Conservation (phyloP, 371 early-diverging fungal species). For the Entomophthora muscae region DNA sequence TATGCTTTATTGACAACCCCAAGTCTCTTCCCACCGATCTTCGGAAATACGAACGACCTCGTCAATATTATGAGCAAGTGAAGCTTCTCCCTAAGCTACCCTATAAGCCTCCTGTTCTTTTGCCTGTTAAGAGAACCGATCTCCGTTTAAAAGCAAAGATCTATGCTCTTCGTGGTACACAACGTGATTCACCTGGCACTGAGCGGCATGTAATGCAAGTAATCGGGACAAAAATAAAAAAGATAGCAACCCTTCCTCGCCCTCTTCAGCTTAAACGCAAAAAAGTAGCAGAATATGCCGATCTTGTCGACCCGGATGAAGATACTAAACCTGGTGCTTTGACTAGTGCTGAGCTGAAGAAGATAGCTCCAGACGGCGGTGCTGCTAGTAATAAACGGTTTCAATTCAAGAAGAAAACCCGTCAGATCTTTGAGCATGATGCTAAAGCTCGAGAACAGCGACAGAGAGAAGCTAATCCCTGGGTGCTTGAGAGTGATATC, state of each 20-base stretch:
- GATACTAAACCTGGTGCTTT: slow-evolving; percentile 15
- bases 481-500: slow-evolving; percentile 63
- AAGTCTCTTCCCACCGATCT: slow-evolving; percentile 2
- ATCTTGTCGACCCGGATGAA: not conserved
- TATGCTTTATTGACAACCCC: not conserved
- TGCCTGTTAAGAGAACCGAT: slow-evolving; percentile 1
- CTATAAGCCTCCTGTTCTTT: not conserved
- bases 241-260: not conserved
- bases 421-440: slow-evolving; percentile 55
- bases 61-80: slow-evolving; percentile 3
- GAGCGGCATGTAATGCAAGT: slow-evolving; percentile 1
- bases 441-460: slow-evolving; percentile 48
- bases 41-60: not conserved
- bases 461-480: slow-evolving; percentile 54
- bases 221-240: not conserved
- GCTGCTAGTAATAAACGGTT: slow-evolving; percentile 64
- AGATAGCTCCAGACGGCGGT: slow-evolving; percentile 62
- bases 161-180: not conserved
- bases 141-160: slow-evolving; percentile 8
- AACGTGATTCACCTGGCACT: not conserved
- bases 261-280: not conserved
- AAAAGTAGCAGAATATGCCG: not conserved
- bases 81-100: slow-evolving; percentile 6
- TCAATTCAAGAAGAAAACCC: slow-evolving; percentile 66
- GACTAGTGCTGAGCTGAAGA: slow-evolving; percentile 49